Percentiles rank a stretch among this genome's conserved stretches.
Evolutionary conservation across 306 rosid species (phyloP).

Genomic region (Echinosophora koreensis): DNA sequence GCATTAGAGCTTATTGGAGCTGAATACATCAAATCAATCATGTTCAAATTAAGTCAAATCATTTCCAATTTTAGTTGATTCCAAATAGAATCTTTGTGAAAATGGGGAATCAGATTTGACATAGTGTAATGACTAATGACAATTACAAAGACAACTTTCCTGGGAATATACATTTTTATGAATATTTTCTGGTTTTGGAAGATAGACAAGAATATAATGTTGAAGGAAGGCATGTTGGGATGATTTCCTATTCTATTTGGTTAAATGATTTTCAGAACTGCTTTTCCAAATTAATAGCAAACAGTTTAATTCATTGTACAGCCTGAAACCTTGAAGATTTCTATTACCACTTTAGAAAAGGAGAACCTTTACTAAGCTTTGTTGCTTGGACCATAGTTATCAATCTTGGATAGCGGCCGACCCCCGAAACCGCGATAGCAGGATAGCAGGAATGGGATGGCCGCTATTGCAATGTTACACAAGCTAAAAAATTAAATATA

Average conservation of each 20-base stretch:
- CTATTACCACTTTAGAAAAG: constrained; percentile 20
- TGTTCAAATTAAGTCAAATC: neutral
- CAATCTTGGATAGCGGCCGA: too few relatives aligned
- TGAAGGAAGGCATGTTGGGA: constrained; percentile 2
- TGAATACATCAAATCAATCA: neutral
- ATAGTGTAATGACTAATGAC: neutral
- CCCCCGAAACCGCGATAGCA: too few relatives aligned
- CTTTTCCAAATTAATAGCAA: neutral
- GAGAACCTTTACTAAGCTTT: constrained; percentile 13
- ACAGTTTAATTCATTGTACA: constrained; percentile 15
- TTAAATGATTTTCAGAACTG: neutral
- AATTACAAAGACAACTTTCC: neutral
- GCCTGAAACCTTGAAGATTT: constrained; percentile 30
- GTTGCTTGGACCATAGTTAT: constrained; percentile 1
- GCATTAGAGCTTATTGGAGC: too few relatives aligned
- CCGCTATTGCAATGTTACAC: too few relatives aligned
- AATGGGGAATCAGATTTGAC: constrained; percentile 6
- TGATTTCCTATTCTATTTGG: constrained; percentile 7
- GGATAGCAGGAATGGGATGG: too few relatives aligned
- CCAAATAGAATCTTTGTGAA: neutral
- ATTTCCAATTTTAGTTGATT: neutral
- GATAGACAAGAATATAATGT: neutral
- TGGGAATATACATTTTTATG: neutral
- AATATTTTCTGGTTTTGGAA: neutral
- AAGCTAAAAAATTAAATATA: too few relatives aligned